Conservation (phyloP, 345 rosid genomes). For the Sisymbrium altissimum region DNA sequence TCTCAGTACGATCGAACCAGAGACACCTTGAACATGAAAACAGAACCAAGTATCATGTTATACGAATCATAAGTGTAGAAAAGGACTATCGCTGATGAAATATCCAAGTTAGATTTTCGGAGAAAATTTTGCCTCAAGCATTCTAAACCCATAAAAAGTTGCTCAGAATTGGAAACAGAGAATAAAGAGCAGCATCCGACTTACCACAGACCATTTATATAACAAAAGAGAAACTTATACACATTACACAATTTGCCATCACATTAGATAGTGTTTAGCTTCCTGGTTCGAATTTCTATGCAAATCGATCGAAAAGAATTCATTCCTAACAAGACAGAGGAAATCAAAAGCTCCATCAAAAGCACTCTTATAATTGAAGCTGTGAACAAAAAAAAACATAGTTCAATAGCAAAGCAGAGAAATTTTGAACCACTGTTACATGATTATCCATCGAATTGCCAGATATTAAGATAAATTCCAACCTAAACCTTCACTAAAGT, state of each 20-base stretch:
- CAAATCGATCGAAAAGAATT: neutral
- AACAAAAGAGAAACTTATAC: neutral
- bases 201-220: neutral
- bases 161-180: neutral
- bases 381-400: neutral
- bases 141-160: neutral
- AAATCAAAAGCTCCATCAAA: neutral
- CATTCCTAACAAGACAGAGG: neutral
- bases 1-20: slow-evolving; percentile 66
- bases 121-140: neutral
- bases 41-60: slow-evolving; percentile 6
- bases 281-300: neutral
- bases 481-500: neutral
- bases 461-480: neutral
- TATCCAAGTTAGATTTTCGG: neutral
- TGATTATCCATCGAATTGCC: neutral
- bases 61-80: neutral
- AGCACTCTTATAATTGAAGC: neutral
- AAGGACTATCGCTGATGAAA: neutral
- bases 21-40: slow-evolving; percentile 50
- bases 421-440: neutral
- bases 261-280: neutral
- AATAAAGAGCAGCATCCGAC: neutral
- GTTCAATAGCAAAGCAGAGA: neutral
- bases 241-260: neutral